A percentile compares a stretch with the other conserved stretches of the same genome.
These are phyloP conservation scores for Tritrichomonas foetus DNA, from an alignment of 208 protist genomes.

Conservation along the genomic window DNA sequence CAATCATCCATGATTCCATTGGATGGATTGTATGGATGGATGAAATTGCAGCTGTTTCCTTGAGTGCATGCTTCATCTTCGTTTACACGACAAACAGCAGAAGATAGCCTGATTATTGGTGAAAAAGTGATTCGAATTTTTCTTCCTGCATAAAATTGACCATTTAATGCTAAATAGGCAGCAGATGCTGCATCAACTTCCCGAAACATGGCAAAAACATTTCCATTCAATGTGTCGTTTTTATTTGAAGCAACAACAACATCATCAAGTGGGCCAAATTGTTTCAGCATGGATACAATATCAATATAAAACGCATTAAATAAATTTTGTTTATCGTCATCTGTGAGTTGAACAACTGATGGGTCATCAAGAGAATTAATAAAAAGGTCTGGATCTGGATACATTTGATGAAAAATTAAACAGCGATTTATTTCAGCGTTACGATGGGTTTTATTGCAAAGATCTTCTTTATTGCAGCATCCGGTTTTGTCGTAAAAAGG, in stretches of 20 bases:
- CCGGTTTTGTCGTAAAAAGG: not conserved
- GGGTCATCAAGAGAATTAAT: not conserved
- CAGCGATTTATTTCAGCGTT: not conserved
- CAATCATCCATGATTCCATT: not conserved
- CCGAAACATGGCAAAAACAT: not conserved
- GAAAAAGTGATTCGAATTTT: not conserved
- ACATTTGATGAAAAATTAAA: not conserved
- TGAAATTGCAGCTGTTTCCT: not conserved
- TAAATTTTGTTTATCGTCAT: not conserved
- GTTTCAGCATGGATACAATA: not conserved
- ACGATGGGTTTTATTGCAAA: not conserved
- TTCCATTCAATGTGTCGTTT: not conserved
- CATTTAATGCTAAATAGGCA: not conserved
- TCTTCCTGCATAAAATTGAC: conserved; percentile 32
- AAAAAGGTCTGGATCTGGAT: conserved; percentile 24
- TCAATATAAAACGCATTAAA: conserved; percentile 21
- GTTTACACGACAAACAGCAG: not conserved
- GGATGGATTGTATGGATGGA: not conserved
- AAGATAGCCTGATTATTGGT: not conserved
- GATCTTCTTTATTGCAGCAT: not conserved
- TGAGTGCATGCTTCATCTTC: not conserved
- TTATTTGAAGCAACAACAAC: not conserved
- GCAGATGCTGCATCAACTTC: not conserved
- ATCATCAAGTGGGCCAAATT: conserved; percentile 35
- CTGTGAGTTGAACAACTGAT: not conserved